These are phyloP conservation scores for Picochlorum sp. DNA, from an alignment of 139 green algal genomes.

Conservation along the genomic window DNA sequence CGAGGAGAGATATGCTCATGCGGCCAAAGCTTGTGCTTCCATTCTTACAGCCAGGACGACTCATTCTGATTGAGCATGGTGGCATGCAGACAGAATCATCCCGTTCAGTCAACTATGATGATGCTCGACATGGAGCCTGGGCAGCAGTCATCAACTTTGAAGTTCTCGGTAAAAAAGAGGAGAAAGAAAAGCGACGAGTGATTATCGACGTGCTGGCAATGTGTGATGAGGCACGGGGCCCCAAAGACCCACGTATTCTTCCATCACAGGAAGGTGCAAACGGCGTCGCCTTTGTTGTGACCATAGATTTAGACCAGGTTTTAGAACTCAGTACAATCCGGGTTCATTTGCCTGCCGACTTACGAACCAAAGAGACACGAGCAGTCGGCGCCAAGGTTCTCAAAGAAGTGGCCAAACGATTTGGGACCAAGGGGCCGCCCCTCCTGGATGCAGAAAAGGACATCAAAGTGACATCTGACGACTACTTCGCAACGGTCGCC, in stretches of 20 bases:
- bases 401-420: slow-evolving; percentile 32
- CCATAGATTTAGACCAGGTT: slow-evolving; percentile 39
- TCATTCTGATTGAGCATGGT: slow-evolving; percentile 32
- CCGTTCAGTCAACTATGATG: background rate
- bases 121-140: slow-evolving; percentile 35
- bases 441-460: slow-evolving; percentile 62
- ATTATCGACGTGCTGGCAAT: slow-evolving; percentile 74
- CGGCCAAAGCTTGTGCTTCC: slow-evolving; percentile 45
- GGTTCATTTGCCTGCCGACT: slow-evolving; percentile 68
- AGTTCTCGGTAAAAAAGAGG: slow-evolving; percentile 17
- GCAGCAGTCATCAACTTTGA: slow-evolving; percentile 77
- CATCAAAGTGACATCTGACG: slow-evolving; percentile 40
- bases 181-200: slow-evolving; percentile 29
- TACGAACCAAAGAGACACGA: slow-evolving; percentile 40
- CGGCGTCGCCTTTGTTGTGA: slow-evolving; percentile 43
- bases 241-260: slow-evolving; percentile 7
- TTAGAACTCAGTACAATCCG: slow-evolving; percentile 54
- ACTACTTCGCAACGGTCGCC: slow-evolving; percentile 19
- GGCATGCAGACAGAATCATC: background rate
- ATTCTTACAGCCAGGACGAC: slow-evolving; percentile 78
- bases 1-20: slow-evolving; percentile 29
- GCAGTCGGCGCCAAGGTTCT: slow-evolving; percentile 17
- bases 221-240: slow-evolving; percentile 11
- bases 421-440: slow-evolving; percentile 22
- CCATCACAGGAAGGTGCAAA: slow-evolving; percentile 1